Evolutionary conservation across 148 eudicot genomes (phyloP), one percentile per base, ranked within the genome.

Genomic region (Tetragonia tetragonoides): DNA sequence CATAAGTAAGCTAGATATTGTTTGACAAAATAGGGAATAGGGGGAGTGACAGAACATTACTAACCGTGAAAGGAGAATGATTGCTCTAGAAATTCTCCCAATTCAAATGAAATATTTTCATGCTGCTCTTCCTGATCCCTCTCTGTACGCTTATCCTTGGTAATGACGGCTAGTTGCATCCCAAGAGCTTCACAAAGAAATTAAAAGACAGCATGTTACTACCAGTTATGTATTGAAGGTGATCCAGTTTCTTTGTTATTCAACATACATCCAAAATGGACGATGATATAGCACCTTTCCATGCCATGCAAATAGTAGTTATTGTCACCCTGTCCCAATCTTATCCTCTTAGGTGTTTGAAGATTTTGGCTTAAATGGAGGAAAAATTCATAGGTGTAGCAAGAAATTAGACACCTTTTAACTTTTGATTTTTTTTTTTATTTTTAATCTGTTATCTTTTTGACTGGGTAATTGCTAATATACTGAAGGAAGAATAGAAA

Each of bases 11-110:
- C 18, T 56, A 73, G 69, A 74, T n/a, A 68, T 18, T 38, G 44
- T 56, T 21, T 10, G 20, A 53, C 40, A 37, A 20, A 20, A 17
- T 10, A 38, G 47, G 23, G 51, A 66, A 61, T 10, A 49, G 56
- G 21, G 14, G 49, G 15, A 47, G 40, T 59, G 42, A 60, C 64
- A 47, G 28, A 56, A 79, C 24, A 34, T 1, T 14, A 83, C 88
- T 51, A 75, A 94, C 98, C 97, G 23, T 88, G 85, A 82, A 41
- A 95, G 47, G 99, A 92, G 86, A 87, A 92, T 76, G 99, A 95
- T 47, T 90, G 88, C 77, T 81, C 77, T 83, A 95, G 71, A 84
- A 85, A 91, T 69, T 95, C 94, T 73, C 87, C 83, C 37, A 94
- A 85, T 80, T 88, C 89, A 72, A 88, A 73, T 18, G 74, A 70